Conservation (phyloP, 2,329 filamentous ascomycete species). For the Bimuria novae-zelandiae region DNA sequence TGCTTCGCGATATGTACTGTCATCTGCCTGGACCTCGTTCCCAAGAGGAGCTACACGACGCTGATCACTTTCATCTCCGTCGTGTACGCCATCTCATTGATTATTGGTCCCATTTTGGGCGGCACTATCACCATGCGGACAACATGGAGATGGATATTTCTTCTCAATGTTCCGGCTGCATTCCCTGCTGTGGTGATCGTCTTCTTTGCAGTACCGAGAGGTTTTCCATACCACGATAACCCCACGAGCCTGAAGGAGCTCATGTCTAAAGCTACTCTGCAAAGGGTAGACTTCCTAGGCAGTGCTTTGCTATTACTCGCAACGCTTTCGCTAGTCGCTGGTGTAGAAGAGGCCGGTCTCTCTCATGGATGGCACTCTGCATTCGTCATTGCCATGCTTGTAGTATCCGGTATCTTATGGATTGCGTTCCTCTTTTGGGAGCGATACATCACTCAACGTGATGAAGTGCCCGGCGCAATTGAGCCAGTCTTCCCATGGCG, state of each 20-base stretch:
- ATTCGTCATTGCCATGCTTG: conserved; percentile 1
- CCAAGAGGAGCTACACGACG: conserved; percentile 6
- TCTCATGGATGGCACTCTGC: conserved; percentile 7
- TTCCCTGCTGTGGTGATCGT: conserved; percentile 4
- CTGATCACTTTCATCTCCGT: conserved; percentile 5
- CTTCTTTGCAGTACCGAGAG: background rate
- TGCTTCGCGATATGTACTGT: conserved; percentile 31
- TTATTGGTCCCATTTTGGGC: conserved; percentile 18
- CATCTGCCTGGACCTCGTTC: conserved; percentile 34
- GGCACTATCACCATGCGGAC: conserved; percentile 11
- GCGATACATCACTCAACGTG: conserved; percentile 8
- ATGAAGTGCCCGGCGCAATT: background rate
- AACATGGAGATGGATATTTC: conserved; percentile 22
- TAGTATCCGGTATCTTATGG: conserved; percentile 12
- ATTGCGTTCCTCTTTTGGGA: conserved; percentile 13
- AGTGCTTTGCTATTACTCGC: conserved; percentile 2
- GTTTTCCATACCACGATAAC: conserved; percentile 1
- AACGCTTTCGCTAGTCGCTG: conserved; percentile 5
- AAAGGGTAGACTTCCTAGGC: conserved; percentile 11
- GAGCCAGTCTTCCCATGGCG: conserved; percentile 20
- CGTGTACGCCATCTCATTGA: conserved; percentile 8
- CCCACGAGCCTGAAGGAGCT: background rate
- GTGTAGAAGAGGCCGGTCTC: conserved; percentile 6
- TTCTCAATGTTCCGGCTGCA: conserved; percentile 12
- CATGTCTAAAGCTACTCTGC: background rate